Evolutionary conservation across 805 yeast species (phyloP).

Genomic region (Candida rishiriensis): DNA sequence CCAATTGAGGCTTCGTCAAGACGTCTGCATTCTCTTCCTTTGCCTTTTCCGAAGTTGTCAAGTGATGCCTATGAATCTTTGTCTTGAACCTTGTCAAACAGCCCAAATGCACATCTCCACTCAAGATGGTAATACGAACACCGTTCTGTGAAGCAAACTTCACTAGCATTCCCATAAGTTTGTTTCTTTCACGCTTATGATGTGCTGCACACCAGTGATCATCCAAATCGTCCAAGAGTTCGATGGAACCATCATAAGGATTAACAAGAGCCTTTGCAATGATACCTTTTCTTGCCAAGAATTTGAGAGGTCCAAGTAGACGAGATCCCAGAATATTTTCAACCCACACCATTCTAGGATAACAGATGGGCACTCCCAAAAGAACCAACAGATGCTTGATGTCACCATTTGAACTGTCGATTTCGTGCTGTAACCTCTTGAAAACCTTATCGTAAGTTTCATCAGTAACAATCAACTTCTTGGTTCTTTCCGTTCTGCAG

Average conservation of each 20-base stretch:
- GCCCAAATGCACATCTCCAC: constrained; percentile 93
- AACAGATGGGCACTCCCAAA: constrained; percentile 93
- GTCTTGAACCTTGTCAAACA: constrained; percentile 75
- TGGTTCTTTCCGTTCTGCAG: constrained; percentile 86
- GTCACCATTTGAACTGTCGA: constrained; percentile 43
- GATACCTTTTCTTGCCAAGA: constrained; percentile 56
- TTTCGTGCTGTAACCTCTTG: constrained; percentile 52
- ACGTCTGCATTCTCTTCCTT: constrained; percentile 37
- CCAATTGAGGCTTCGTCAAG: constrained; percentile 52
- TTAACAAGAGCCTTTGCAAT: constrained; percentile 72
- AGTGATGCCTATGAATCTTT: constrained; percentile 41
- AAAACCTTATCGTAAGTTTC: constrained; percentile 61
- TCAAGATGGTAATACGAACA: constrained; percentile 74
- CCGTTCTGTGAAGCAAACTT: constrained; percentile 60
- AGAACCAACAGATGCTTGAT: constrained; percentile 75
- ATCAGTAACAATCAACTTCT: constrained; percentile 48
- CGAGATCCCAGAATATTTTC: constrained; percentile 68
- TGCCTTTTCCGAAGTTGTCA: constrained; percentile 29
- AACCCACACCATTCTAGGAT: constrained; percentile 90
- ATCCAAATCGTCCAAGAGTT: constrained; percentile 85
- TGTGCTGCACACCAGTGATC: constrained; percentile 95
- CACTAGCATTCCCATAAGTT: constrained; percentile 54
- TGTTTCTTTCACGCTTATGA: constrained; percentile 84
- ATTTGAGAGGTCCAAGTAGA: constrained; percentile 59
- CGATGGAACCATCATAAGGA: constrained; percentile 89